Evolutionary conservation across 768 basidiomycete genomes (phyloP).

Genomic region (Suillus variegatus): DNA sequence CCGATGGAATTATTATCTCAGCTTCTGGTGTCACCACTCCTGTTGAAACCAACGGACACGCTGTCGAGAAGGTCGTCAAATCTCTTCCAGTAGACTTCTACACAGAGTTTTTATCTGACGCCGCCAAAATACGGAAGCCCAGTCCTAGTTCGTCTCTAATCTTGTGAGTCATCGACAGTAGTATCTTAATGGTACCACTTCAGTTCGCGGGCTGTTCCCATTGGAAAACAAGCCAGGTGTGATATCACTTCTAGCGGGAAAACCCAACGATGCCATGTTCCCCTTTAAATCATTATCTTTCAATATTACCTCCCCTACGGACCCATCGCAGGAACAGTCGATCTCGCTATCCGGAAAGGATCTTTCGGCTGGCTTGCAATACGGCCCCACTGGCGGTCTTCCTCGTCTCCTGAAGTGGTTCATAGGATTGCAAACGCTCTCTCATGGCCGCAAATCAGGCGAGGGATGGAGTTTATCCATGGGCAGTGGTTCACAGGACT

Average conservation of each 20-base stretch:
- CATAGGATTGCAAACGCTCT: slow-evolving; percentile 63
- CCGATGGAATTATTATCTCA: slow-evolving; percentile 7
- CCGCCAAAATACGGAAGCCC: slow-evolving; percentile 61
- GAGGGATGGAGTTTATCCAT: slow-evolving; percentile 79
- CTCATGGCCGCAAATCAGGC: slow-evolving; percentile 61
- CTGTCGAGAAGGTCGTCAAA: slow-evolving; percentile 2
- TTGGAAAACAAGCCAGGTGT: slow-evolving; percentile 78
- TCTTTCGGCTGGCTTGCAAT: slow-evolving; percentile 72
- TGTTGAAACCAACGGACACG: background rate
- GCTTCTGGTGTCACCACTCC: slow-evolving; percentile 2
- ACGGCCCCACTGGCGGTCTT: slow-evolving; percentile 73
- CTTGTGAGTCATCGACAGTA: background rate
- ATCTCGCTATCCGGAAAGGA: slow-evolving; percentile 60
- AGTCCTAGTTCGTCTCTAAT: slow-evolving; percentile 53
- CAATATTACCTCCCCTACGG: slow-evolving; percentile 51
- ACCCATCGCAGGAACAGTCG: slow-evolving; percentile 44
- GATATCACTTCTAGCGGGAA: slow-evolving; percentile 85
- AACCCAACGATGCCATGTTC: slow-evolving; percentile 89
- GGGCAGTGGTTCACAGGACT: slow-evolving; percentile 86
- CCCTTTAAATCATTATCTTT: slow-evolving; percentile 84
- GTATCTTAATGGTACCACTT: slow-evolving; percentile 10
- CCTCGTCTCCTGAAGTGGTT: slow-evolving; percentile 69
- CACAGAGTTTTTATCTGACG: slow-evolving; percentile 56
- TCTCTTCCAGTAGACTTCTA: slow-evolving; percentile 58
- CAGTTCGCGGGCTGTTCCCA: slow-evolving; percentile 72